phyloP scores from a whole-genome alignment of 192 early-diverging fungal genomes.

The Fimicolochytrium jonesii region DNA sequence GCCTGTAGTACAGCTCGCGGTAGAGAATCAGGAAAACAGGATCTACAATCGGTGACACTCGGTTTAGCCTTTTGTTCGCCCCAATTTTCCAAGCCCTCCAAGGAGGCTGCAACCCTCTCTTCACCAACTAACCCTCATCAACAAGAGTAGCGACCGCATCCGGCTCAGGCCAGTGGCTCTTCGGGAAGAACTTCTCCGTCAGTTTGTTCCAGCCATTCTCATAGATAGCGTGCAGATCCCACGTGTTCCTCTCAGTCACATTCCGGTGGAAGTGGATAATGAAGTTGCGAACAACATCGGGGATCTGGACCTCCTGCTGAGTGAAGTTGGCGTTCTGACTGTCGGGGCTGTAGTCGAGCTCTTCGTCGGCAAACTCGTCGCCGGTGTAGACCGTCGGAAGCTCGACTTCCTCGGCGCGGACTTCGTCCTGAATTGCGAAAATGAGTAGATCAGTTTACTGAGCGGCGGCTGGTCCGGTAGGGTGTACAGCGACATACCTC shows the following conservation, averaged over 20 bases:
- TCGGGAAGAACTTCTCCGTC: slow-evolving; percentile 87
- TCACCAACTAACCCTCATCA: slow-evolving; percentile 56
- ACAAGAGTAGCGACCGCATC: slow-evolving; percentile 76
- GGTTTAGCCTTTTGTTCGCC: too few relatives aligned
- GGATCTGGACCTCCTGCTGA: slow-evolving; percentile 56
- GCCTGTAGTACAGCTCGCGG: slow-evolving; percentile 94
- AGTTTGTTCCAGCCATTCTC: slow-evolving; percentile 86
- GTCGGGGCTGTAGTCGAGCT: slow-evolving; percentile 26
- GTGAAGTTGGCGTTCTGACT: background rate
- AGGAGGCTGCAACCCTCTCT: too few relatives aligned
- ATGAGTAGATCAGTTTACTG: background rate
- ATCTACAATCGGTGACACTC: slow-evolving; percentile 57
- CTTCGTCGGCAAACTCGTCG: slow-evolving; percentile 46
- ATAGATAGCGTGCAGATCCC: slow-evolving; percentile 84
- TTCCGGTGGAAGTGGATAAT: slow-evolving; percentile 76
- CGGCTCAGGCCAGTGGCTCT: slow-evolving; percentile 85
- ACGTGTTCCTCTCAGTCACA: slow-evolving; percentile 73
- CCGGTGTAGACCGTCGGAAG: slow-evolving; percentile 47
- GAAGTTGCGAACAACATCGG: slow-evolving; percentile 81
- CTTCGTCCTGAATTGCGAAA: slow-evolving; percentile 41
- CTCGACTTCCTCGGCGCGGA: slow-evolving; percentile 59
- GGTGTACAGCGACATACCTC: background rate
- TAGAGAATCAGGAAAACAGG: slow-evolving; percentile 89
- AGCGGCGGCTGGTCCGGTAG: background rate
- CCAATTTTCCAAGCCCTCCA: too few relatives aligned